Evolutionary conservation across 2,329 filamentous ascomycete genomes (phyloP).

Genomic region (Monosporascus cannonballus): DNA sequence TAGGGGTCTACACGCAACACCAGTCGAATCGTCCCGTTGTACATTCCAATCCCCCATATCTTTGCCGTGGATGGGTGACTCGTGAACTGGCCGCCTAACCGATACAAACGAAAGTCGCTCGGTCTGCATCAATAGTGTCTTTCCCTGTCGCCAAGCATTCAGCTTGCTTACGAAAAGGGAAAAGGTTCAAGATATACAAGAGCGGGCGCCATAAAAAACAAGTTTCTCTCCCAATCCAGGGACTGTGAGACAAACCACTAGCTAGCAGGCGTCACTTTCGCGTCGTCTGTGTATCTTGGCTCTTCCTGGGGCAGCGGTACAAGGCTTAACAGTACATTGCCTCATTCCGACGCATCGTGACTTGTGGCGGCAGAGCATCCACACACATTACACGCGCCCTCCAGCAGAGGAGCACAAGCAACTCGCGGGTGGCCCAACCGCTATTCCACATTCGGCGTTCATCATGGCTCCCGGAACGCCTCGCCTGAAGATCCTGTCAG

Average conservation of each 20-base stretch:
- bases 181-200: constrained; percentile 7
- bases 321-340: constrained; percentile 13
- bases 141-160: constrained; percentile 14
- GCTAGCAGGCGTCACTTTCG: constrained; percentile 17
- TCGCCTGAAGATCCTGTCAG: constrained; percentile 55
- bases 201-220: constrained; percentile 11
- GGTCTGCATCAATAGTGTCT: constrained; percentile 20
- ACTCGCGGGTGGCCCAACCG: constrained; percentile 13
- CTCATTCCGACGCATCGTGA: constrained; percentile 24
- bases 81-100: constrained; percentile 13
- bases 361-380: constrained; percentile 5
- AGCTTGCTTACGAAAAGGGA: constrained; percentile 16
- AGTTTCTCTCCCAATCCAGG: constrained; percentile 11
- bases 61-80: constrained; percentile 20
- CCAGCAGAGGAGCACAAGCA: constrained; percentile 17
- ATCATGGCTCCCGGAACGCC: constrained; percentile 55
- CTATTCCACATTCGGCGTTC: constrained; percentile 33
- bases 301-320: constrained; percentile 15
- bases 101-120: constrained; percentile 7
- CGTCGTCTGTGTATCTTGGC: constrained; percentile 19
- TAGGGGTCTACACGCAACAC: constrained; percentile 13
- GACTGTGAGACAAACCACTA: constrained; percentile 19
- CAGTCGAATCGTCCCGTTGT: constrained; percentile 16
- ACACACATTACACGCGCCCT: constrained; percentile 14
- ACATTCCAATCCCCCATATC: constrained; percentile 16